Base-by-base conservation (phyloP, 2,329 filamentous ascomycete genomes). In the Chrysoporthe cubensis region DNA sequence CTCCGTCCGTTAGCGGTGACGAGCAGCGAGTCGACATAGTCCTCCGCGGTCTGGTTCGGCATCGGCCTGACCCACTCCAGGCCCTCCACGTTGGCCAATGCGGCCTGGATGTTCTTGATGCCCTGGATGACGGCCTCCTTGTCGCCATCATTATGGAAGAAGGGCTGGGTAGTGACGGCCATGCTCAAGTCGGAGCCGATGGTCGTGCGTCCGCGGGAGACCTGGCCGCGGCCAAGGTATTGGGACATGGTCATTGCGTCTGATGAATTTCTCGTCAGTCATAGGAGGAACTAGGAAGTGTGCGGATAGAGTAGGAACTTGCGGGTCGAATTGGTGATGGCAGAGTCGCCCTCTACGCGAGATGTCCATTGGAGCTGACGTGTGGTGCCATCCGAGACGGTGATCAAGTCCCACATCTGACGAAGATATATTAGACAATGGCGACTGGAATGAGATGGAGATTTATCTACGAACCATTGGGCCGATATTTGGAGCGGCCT, bases 361-460 rank as follows among this genome's bases (percentile, higher is more conserved):
- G 88, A 84, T 11, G 88, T 91, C 82, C 87, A 91, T 74, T 91
- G 89, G 21, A 91, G 79, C 72, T 90, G 86, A 59, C 89, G 84
- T 9, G 85, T 83, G 66, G 88, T 84, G 37, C 87, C 87, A 71
- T 92, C 89, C 2, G 78, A 77, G 37, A 84, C 83, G 43, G 76
- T 79, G 73, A 90, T 84, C 69, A 88, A 83, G 70, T 90, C 87
- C 82, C 84, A 89, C 75, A 84, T 66, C 64, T 66, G 40, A 34
- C 34, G 52, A 57, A 16, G 46, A 1, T 26, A 4, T 37, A 9
- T 13, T 57, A 14, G 37, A 16, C 32, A 9, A 58, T 14, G 14
- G 69, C 62, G 8, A 50, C 48, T 57, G 3, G 16, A 6, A 21
- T 13, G 13, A 8, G 34, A 59, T 60, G 6, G 4, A 6, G 46